These are phyloP conservation scores for Aspergillus caelatus DNA, from an alignment of 2,329 filamentous ascomycete species.

Conservation along the genomic window DNA sequence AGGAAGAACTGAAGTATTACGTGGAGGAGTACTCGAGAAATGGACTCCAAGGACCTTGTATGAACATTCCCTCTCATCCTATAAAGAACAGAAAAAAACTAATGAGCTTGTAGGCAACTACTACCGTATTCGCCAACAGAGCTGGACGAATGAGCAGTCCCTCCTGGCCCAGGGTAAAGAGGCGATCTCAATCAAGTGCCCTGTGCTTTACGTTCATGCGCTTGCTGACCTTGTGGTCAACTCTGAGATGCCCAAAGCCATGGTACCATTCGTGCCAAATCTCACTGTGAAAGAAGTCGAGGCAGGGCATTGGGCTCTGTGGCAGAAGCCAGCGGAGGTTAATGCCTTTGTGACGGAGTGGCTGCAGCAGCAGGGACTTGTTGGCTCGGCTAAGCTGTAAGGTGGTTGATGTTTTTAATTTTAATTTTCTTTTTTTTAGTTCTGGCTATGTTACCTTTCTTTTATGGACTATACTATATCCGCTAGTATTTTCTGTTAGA, in stretches of 20 bases:
- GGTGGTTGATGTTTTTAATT: too few species aligned
- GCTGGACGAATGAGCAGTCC: conserved; percentile 2
- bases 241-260: neutral
- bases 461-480: neutral
- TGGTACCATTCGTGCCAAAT: conserved; percentile 4
- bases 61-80: neutral
- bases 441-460: neutral
- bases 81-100: neutral
- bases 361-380: conserved; percentile 9
- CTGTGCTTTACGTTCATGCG: conserved; percentile 3
- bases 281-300: conserved; percentile 7
- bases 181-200: neutral
- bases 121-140: conserved; percentile 4
- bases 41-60: conserved; percentile 9
- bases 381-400: neutral
- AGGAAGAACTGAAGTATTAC: conserved; percentile 10
- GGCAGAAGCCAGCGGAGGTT: conserved; percentile 8
- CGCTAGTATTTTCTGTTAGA: neutral
- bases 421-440: neutral
- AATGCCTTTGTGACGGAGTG: conserved; percentile 8
- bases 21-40: conserved; percentile 9
- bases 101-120: conserved; percentile 4
- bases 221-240: neutral
- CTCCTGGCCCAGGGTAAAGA: neutral
- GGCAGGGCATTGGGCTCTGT: conserved; percentile 10